These are phyloP conservation scores for Yarrowia phangngaensis DNA, from an alignment of 805 yeast species.

Conservation along the genomic window DNA sequence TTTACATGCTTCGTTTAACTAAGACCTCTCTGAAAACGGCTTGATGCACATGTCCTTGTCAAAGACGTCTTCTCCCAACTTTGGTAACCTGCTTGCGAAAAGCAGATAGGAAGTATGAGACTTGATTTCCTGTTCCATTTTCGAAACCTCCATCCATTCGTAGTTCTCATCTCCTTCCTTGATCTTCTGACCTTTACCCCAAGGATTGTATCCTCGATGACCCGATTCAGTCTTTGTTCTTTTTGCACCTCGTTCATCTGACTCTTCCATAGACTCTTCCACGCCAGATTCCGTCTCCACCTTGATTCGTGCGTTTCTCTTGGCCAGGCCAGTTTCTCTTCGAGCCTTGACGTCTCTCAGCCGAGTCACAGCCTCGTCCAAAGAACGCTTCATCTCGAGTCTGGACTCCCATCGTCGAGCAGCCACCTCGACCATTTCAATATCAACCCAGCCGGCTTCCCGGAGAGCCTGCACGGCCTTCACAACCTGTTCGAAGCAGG, in stretches of 20 bases:
- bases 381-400: constrained; percentile 75
- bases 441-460: constrained; percentile 71
- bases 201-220: constrained; percentile 68
- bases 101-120: constrained; percentile 92
- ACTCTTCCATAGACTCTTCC: constrained; percentile 29
- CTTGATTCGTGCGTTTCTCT: constrained; percentile 34
- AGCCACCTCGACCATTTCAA: constrained; percentile 89
- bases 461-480: constrained; percentile 75
- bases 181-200: constrained; percentile 83
- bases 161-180: constrained; percentile 81
- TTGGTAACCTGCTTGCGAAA: constrained; percentile 54
- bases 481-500: constrained; percentile 95
- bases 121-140: constrained; percentile 78
- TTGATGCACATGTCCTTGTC: constrained; percentile 18
- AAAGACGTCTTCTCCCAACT: constrained; percentile 11
- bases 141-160: constrained; percentile 81
- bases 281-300: constrained; percentile 24
- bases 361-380: constrained; percentile 76
- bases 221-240: constrained; percentile 27
- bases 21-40: constrained; percentile 8
- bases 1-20: background rate
- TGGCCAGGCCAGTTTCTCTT: constrained; percentile 48
- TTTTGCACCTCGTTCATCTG: constrained; percentile 21
- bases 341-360: constrained; percentile 74
- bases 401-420: constrained; percentile 86